Evolutionary conservation across 169 alveolate genomes (phyloP).

Genomic region (Cryptosporidium sp.): DNA sequence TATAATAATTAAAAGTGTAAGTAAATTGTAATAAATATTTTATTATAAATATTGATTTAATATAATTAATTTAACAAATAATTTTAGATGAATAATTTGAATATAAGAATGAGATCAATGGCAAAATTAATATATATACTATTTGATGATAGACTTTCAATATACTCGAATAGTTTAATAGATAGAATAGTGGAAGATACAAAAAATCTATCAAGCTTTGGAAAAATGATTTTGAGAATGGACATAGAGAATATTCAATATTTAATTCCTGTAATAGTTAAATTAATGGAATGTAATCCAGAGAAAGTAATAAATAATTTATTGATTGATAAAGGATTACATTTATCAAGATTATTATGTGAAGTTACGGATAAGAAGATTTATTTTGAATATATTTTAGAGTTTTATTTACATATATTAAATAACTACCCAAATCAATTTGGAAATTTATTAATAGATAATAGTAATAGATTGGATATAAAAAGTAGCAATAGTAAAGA

Average conservation of each 20-base stretch:
- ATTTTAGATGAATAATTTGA: neutral
- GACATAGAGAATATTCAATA: conserved; percentile 6
- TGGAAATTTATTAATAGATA: conserved; percentile 2
- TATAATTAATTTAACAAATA: neutral
- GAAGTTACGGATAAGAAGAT: conserved; percentile 2
- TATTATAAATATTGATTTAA: neutral
- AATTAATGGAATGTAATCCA: conserved; percentile 37
- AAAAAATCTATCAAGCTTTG: conserved; percentile 7
- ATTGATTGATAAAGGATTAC: neutral
- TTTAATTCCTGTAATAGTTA: conserved; percentile 4
- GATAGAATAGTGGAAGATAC: conserved; percentile 14
- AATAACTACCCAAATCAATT: neutral
- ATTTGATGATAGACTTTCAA: conserved; percentile 39
- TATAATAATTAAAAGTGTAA: conserved; percentile 35
- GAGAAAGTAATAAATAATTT: conserved; percentile 13
- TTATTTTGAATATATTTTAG: conserved; percentile 22
- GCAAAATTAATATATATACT: conserved; percentile 12
- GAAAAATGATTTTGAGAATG: neutral
- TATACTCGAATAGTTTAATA: conserved; percentile 29
- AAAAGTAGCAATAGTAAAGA: neutral
- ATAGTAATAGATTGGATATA: neutral
- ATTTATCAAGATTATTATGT: conserved; percentile 10
- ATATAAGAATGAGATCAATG: conserved; percentile 26
- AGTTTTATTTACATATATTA: conserved; percentile 35
- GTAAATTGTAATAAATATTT: neutral